These are phyloP conservation scores for Sarocladium brachiariae DNA, from an alignment of 2,329 filamentous ascomycete species.

Conservation along the genomic window DNA sequence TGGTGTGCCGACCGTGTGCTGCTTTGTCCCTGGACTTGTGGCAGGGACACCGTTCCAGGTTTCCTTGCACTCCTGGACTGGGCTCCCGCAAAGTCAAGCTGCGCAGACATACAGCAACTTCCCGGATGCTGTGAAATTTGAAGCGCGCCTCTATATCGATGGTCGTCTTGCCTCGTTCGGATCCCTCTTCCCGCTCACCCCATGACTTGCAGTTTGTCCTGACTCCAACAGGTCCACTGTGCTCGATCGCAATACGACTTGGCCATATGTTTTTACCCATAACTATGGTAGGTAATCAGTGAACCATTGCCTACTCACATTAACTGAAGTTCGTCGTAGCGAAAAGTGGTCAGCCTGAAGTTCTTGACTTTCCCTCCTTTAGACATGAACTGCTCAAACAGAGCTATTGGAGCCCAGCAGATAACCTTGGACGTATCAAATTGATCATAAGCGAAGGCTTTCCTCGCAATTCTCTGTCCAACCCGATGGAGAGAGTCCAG, in stretches of 20 bases:
- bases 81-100: constrained; percentile 50
- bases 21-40: constrained; percentile 61
- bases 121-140: constrained; percentile 51
- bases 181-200: too few relatives aligned
- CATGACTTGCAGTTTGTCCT: background rate
- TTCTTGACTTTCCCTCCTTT: constrained; percentile 67
- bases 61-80: constrained; percentile 68
- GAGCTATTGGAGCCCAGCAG: constrained; percentile 63
- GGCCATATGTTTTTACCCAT: constrained; percentile 43
- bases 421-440: constrained; percentile 68
- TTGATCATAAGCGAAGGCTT: constrained; percentile 70
- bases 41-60: constrained; percentile 57
- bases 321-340: constrained; percentile 26
- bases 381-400: constrained; percentile 62
- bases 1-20: constrained; percentile 59
- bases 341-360: constrained; percentile 50
- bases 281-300: constrained; percentile 36
- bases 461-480: constrained; percentile 40
- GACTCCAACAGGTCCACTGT: constrained; percentile 41
- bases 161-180: constrained; percentile 53
- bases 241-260: constrained; percentile 42
- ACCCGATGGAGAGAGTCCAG: constrained; percentile 59
- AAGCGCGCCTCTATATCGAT: constrained; percentile 63
- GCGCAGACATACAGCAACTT: constrained; percentile 50
- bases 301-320: too few relatives aligned